Evolutionary conservation across 78 protist species (phyloP), one percentile per base, ranked within the genome.

Genomic region (Bigelowiella natans): DNA sequence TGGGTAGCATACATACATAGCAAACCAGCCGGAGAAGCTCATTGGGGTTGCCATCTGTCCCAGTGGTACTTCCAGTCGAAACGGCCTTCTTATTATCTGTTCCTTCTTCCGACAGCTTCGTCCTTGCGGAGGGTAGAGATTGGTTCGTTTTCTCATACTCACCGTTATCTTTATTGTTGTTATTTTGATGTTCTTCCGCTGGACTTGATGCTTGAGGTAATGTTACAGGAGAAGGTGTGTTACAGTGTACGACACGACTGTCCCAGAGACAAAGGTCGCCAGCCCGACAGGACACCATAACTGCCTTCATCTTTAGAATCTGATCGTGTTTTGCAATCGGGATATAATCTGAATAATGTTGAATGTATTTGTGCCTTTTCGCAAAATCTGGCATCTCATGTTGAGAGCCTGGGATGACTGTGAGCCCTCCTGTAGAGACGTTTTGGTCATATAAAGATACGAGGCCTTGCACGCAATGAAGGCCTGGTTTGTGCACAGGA

Each of bases 251-350:
- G 37, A 31, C 28, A 11, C 88, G 34, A 7, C 39, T 18, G 37
- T 85, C 88, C 88, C 88, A 85, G 39, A 85, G 37, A 18, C 88
- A 85, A 18, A 85, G 11, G 37, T 85, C 88, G 34, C 88, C 88
- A 28, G 88, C 88, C n/a, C 37, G 34, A 31, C 88, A 85, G 40
- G 18, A 31, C 88, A 85, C 88, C 37, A 85, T 7, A 31, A 7
- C 28, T 7, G 39, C 88, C 82, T 37, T 85, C 40, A 18, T 85
- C 30, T 85, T 36, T 11, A 85, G 37, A 7, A 85, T 7, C 37
- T 18, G 88, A 11, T 85, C 88, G 88, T 31, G 39, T 18, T 85
- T 31, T 85, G 88, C 39, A 28, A 85, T 37, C 37, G 88, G 88
- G 39, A 85, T 31, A 85, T 31, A 85, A 31, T 85, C 88, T 31